Conservation (phyloP, 352 stramenopile species). For the Globisporangium sylvaticum region DNA sequence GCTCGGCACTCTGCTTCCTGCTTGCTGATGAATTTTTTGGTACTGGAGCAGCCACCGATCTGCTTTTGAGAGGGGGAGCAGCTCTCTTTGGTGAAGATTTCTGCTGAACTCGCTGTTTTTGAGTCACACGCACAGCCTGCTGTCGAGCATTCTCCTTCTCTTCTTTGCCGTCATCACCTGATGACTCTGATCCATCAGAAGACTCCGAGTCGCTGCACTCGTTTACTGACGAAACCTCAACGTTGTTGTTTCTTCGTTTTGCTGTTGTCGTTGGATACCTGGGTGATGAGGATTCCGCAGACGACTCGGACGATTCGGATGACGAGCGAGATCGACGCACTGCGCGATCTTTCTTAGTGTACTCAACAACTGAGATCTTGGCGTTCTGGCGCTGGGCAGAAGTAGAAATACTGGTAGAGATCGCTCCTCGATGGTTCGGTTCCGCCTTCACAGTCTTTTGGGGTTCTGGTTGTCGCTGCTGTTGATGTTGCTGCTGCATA, state of each 20-base stretch:
- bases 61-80: not conserved
- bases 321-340: not conserved
- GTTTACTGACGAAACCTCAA: not conserved
- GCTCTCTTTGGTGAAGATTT: slow-evolving; percentile 1
- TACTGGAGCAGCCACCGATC: slow-evolving; percentile 2
- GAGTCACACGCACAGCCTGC: not conserved
- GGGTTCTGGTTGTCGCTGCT: not conserved
- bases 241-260: slow-evolving; percentile 3
- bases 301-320: slow-evolving; percentile 7
- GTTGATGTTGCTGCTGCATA: not conserved
- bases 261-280: not conserved
- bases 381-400: not conserved
- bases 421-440: not conserved
- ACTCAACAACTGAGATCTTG: not conserved
- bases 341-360: slow-evolving; percentile 4
- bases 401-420: not conserved
- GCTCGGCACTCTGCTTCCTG: not conserved
- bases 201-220: not conserved
- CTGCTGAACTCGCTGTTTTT: slow-evolving; percentile 1
- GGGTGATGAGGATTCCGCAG: not conserved
- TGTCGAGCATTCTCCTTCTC: slow-evolving; percentile 10
- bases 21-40: not conserved
- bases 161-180: not conserved
- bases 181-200: not conserved
- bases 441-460: not conserved